Base-by-base conservation (phyloP, 2,329 filamentous ascomycete species). In the Xylariaceae sp. region DNA sequence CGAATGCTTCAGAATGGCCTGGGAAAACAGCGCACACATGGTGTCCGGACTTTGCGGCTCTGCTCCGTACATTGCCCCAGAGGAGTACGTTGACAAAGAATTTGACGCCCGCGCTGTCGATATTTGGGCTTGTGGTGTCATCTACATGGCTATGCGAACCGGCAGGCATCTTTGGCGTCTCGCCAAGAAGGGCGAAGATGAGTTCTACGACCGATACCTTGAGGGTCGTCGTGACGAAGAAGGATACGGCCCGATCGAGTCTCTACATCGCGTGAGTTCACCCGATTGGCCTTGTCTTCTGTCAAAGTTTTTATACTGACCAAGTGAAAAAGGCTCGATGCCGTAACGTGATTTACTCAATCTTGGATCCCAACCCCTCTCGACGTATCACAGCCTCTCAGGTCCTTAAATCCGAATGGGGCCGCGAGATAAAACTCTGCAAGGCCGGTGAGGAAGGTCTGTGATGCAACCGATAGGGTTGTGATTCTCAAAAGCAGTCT, bases 81-180 rank as follows among this genome's bases (percentile, higher is more conserved):
- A 98, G 65, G 93, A 98, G 66, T 98, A 98, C 61, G 81, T 84
- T 2, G 91, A 95, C 63, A 90, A 85, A 65, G 93, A 98, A 64
- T 98, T 98, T 55, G 93, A 98, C 62, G 93, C 93, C 22, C 81
- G 93, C 47, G 92, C 93, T n/a, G 92, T 98, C 39, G 93, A 98
- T 61, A 86, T 97, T 12, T 98, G 93, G 93, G 93, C 93, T 20
- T 95, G 90, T 49, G 93, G 93, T 63, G 93, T 98, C 41, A 98
- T 98, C 49, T 98, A 98, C 72, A 98, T 98, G 93, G 93, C 93
- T 12, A 98, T 98, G 93, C 80, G 93, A 47, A 97, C 92, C 2
- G 93, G 93, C 5, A 80, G 93, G 42, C 93, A 98, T 67, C 75
- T 98, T 7, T 98, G 93, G 93, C 86, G 91, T 44, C 82, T 96